A percentile compares a stretch with the other conserved stretches of the same genome.
phyloP scores from a whole-genome alignment of 441 rosid species.

The Gossypium lobatum region DNA sequence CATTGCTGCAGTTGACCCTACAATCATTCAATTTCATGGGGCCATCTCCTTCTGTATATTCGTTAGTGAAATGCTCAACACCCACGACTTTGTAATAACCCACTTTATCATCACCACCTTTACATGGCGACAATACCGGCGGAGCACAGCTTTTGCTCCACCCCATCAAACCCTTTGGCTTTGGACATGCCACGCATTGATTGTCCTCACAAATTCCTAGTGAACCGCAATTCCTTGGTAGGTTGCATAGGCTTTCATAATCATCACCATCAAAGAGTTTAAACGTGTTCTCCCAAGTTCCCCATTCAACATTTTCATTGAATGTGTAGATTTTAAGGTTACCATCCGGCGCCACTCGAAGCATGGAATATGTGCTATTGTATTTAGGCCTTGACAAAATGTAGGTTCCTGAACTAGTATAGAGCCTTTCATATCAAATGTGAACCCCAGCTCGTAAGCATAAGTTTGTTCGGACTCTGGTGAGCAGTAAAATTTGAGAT shows the following conservation, averaged over 20 bases:
- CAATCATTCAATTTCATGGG: slow-evolving; percentile 39
- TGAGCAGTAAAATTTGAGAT: neutral
- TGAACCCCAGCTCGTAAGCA: slow-evolving; percentile 17
- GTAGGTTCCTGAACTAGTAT: neutral
- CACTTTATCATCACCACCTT: slow-evolving; percentile 25
- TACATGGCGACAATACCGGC: slow-evolving; percentile 27
- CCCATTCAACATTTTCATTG: slow-evolving; percentile 22
- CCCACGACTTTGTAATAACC: slow-evolving; percentile 48
- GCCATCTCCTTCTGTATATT: slow-evolving; percentile 36
- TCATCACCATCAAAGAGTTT: slow-evolving; percentile 29
- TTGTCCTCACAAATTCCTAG: slow-evolving; percentile 46
- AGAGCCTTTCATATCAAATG: slow-evolving; percentile 19
- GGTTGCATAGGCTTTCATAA: slow-evolving; percentile 33
- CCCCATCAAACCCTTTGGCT: slow-evolving; percentile 36
- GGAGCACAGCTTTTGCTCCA: slow-evolving; percentile 48
- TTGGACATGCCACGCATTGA: slow-evolving; percentile 58
- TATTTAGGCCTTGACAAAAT: slow-evolving; percentile 9
- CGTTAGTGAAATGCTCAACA: slow-evolving; percentile 47
- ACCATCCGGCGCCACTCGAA: slow-evolving; percentile 46
- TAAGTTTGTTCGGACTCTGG: neutral
- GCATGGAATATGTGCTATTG: slow-evolving; percentile 40
- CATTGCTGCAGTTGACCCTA: slow-evolving; percentile 35
- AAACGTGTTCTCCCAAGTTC: slow-evolving; percentile 46
- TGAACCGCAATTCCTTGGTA: slow-evolving; percentile 41
- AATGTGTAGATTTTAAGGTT: slow-evolving; percentile 44